These are phyloP conservation scores for Raffaelea ambrosiae DNA, from an alignment of 2,329 filamentous ascomycete species.

Conservation along the genomic window DNA sequence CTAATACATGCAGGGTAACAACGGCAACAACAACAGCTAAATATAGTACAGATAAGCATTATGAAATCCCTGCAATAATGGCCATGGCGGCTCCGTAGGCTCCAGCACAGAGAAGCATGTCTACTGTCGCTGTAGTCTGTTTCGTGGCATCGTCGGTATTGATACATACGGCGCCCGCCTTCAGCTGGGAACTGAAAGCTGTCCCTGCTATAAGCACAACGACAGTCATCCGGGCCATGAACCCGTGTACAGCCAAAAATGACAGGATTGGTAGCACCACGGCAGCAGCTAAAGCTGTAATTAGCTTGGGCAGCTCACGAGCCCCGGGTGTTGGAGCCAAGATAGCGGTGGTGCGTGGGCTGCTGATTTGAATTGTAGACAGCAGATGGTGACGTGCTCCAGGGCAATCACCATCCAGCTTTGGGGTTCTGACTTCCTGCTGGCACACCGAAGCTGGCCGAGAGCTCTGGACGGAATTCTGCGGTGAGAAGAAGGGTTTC, in stretches of 20 bases:
- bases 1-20: no score
- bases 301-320: no score
- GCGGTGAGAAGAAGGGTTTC: no score
- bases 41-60: neutral
- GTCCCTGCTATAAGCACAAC: slow-evolving; percentile 43
- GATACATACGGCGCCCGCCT: slow-evolving; percentile 3
- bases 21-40: no score
- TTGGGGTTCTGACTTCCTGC: no score
- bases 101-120: slow-evolving; percentile 8
- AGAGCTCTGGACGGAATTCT: no score
- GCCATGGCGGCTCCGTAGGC: slow-evolving; percentile 12
- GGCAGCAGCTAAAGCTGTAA: slow-evolving; percentile 38
- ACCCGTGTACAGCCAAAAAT: slow-evolving; percentile 48
- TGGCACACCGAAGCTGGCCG: no score
- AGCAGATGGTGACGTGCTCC: no score
- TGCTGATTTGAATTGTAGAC: no score
- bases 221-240: slow-evolving; percentile 49
- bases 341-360: no score
- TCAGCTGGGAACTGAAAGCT: slow-evolving; percentile 17
- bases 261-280: slow-evolving; percentile 50
- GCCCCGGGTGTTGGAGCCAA: no score
- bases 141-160: neutral
- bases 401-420: no score
- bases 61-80: slow-evolving; percentile 4
- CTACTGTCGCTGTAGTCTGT: neutral